Percentiles rank a stretch among this genome's conserved stretches.
Conservation (phyloP, 164 flowering plant genomes). For the Euptelea pleiosperma region DNA sequence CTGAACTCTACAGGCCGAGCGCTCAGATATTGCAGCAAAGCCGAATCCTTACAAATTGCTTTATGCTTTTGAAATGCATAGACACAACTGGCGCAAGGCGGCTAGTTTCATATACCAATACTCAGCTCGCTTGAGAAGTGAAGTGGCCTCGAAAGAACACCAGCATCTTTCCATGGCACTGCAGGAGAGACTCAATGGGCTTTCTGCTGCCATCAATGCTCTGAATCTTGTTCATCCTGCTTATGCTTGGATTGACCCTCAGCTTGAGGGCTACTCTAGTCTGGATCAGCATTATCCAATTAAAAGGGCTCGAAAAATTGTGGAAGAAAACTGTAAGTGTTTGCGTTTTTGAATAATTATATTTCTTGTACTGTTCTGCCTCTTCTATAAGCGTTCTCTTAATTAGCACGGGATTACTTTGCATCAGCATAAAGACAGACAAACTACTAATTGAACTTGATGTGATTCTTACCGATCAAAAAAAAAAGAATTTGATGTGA, state of each 20-base stretch:
- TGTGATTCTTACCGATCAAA: too few species aligned
- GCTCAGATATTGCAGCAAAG: slow-evolving; percentile 65
- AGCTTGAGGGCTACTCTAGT: slow-evolving; percentile 31
- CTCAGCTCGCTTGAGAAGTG: slow-evolving; percentile 61
- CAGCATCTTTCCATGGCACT: slow-evolving; percentile 41
- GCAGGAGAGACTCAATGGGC: slow-evolving; percentile 73
- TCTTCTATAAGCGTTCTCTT: slow-evolving; percentile 5
- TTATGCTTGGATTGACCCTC: slow-evolving; percentile 82
- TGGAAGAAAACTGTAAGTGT: slow-evolving; percentile 43
- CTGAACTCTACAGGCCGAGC: slow-evolving; percentile 60
- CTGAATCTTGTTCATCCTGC: slow-evolving; percentile 79
- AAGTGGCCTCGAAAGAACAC: slow-evolving; percentile 41
- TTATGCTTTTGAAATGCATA: slow-evolving; percentile 85
- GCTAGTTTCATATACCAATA: slow-evolving; percentile 74
- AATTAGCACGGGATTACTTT: not conserved
- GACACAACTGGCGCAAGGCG: slow-evolving; percentile 88
- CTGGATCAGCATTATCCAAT: slow-evolving; percentile 46
- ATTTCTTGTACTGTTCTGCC: not conserved
- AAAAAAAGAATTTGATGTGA: too few species aligned
- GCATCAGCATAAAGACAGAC: not conserved
- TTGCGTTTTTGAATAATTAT: not conserved
- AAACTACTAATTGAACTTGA: not conserved
- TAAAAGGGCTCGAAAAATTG: slow-evolving; percentile 57
- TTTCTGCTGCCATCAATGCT: slow-evolving; percentile 89
- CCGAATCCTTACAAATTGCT: slow-evolving; percentile 78